Percentiles rank a stretch among this genome's conserved stretches.
Conservation (phyloP, 495 filamentous ascomycete species). For the Thermochaetoides thermophila region DNA sequence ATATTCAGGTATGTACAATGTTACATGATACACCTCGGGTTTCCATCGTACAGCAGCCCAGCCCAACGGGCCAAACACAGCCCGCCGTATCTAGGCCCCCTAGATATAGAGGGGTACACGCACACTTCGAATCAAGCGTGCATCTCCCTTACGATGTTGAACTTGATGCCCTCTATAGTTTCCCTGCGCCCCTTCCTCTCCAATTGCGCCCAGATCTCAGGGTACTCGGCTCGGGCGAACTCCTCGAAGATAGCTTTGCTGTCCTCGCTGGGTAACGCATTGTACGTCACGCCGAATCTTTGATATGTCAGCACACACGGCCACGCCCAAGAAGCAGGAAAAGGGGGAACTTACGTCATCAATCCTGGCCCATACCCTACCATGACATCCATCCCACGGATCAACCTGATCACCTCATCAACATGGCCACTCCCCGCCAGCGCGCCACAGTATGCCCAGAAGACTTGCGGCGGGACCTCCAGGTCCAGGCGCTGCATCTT, state of each 20-base stretch:
- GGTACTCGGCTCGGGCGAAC: conserved; percentile 55
- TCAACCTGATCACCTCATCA: conserved; percentile 45
- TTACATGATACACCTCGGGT: too few relatives aligned
- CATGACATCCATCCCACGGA: conserved; percentile 49
- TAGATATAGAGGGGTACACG: too few relatives aligned
- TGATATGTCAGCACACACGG: not conserved
- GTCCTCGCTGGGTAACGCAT: conserved; percentile 43
- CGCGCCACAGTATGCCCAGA: conserved; percentile 57
- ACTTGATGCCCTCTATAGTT: conserved; percentile 23
- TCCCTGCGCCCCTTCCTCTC: conserved; percentile 28
- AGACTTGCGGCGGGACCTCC: conserved; percentile 54
- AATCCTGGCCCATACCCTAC: conserved; percentile 48
- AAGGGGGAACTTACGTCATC: conserved; percentile 48
- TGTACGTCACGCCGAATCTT: conserved; percentile 60
- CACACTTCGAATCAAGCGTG: too few relatives aligned
- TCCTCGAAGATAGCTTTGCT: conserved; percentile 52
- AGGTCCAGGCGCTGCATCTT: conserved; percentile 63
- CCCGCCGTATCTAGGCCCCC: too few relatives aligned
- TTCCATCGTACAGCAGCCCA: conserved; percentile 3
- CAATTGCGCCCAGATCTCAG: conserved; percentile 51
- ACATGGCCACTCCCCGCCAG: conserved; percentile 54
- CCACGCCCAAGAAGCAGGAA: not conserved
- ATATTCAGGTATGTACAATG: too few relatives aligned
- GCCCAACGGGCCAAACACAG: too few relatives aligned
- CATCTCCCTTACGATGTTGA: conserved; percentile 29